Evolutionary conservation across 176 grass and related monocot genomes (phyloP).

Genomic region (Poa annua): DNA sequence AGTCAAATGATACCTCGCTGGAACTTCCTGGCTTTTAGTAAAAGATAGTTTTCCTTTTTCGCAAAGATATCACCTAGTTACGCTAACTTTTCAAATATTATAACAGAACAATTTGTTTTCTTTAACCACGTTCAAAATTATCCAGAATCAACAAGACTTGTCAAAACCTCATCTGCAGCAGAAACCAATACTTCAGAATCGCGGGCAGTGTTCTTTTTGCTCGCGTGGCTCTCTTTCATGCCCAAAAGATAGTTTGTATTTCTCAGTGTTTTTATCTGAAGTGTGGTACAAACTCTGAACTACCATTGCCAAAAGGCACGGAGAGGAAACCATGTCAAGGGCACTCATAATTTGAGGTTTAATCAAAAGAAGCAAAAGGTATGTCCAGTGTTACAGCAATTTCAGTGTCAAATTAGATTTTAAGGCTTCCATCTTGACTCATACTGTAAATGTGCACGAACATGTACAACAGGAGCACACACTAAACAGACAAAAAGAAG

Average conservation of each 20-base stretch:
- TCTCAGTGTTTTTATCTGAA: slow-evolving; percentile 15
- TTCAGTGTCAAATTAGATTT: slow-evolving; percentile 29
- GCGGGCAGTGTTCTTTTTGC: not conserved
- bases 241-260: not conserved
- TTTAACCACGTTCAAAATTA: slow-evolving; percentile 24
- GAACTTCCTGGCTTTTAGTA: not conserved
- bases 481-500: slow-evolving; percentile 22
- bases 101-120: not conserved
- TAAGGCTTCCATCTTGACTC: slow-evolving; percentile 18
- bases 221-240: not conserved
- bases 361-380: slow-evolving; percentile 18
- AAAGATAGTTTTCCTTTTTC: not conserved
- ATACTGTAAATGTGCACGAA: slow-evolving; percentile 3
- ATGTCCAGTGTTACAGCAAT: not conserved
- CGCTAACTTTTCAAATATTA: not conserved
- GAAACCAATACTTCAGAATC: slow-evolving; percentile 12
- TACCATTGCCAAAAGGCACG: slow-evolving; percentile 9
- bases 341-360: not conserved
- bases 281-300: not conserved
- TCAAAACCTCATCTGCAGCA: slow-evolving; percentile 18
- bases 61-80: slow-evolving; percentile 5
- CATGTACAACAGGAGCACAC: not conserved
- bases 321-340: not conserved
- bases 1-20: not conserved
- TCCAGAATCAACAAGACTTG: slow-evolving; percentile 8